These are phyloP conservation scores for Oropetium thomaeum DNA, from an alignment of 176 grass and related monocot genomes.

Conservation along the genomic window DNA sequence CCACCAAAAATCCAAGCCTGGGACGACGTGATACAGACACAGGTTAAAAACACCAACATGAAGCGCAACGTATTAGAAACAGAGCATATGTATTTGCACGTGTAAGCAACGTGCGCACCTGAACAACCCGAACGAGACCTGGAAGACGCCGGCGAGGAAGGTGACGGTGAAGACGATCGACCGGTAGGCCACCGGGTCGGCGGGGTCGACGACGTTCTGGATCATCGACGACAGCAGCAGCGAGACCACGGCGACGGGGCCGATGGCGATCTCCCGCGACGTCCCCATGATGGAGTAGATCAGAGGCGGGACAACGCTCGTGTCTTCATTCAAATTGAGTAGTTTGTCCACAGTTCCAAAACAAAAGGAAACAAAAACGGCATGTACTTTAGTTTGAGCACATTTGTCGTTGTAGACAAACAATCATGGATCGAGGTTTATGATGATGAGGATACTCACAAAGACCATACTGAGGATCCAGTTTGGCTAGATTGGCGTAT, in stretches of 20 bases:
- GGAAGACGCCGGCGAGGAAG: constrained; percentile 82
- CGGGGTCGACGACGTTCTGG: constrained; percentile 73
- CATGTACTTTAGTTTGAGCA: not conserved
- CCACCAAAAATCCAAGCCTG: constrained; percentile 87
- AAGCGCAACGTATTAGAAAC: not conserved
- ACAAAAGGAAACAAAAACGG: not conserved
- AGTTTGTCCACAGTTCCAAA: not conserved
- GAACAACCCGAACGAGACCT: constrained; percentile 81
- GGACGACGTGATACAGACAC: not conserved
- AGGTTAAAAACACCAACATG: not conserved
- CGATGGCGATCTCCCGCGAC: constrained; percentile 86
- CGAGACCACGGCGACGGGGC: constrained; percentile 90
- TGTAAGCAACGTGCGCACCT: constrained; percentile 42
- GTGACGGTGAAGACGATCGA: constrained; percentile 81
- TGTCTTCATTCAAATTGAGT: constrained; percentile 51
- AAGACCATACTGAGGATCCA: constrained; percentile 89
- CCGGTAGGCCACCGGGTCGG: constrained; percentile 59
- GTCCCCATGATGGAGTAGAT: constrained; percentile 92
- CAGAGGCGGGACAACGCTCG: constrained; percentile 80
- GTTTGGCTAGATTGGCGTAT: constrained; percentile 90
- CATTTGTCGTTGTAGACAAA: not conserved
- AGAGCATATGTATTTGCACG: constrained; percentile 12
- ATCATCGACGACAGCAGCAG: constrained; percentile 92
- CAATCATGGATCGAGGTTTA: not conserved
- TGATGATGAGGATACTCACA: constrained; percentile 61